phyloP scores from a whole-genome alignment of 2,329 filamentous ascomycete genomes.

The Venturia nashicola region DNA sequence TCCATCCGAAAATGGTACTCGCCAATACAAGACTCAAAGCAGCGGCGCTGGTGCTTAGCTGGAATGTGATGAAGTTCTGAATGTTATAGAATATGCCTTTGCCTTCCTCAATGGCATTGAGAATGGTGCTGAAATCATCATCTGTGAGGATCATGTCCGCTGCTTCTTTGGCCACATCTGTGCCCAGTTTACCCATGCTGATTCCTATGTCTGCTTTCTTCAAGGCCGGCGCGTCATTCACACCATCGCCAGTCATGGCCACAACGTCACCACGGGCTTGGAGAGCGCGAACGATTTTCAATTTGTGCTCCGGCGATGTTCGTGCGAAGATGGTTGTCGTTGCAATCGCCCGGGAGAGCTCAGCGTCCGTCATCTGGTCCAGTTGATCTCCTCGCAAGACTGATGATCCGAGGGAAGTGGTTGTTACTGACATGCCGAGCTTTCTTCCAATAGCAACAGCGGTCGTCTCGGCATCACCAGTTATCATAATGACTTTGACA shows the following conservation, averaged over 20 bases:
- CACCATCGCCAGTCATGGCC: slow-evolving; percentile 96
- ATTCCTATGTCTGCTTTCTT: slow-evolving; percentile 98
- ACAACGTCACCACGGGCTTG: slow-evolving; percentile 92
- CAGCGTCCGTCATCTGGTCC: slow-evolving; percentile 79
- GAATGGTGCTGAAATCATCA: slow-evolving; percentile 82
- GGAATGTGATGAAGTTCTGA: slow-evolving; percentile 97
- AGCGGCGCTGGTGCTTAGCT: slow-evolving; percentile 92
- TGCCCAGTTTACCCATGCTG: slow-evolving; percentile 88
- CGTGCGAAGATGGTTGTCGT: slow-evolving; percentile 91
- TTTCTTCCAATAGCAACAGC: slow-evolving; percentile 88
- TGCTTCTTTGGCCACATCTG: slow-evolving; percentile 92
- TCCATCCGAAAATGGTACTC: slow-evolving; percentile 85
- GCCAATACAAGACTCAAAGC: slow-evolving; percentile 82
- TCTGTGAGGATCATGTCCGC: slow-evolving; percentile 89
- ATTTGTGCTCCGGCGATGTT: slow-evolving; percentile 93
- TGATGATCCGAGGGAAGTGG: slow-evolving; percentile 45
- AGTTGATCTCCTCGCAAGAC: slow-evolving; percentile 84
- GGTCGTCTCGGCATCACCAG: slow-evolving; percentile 89
- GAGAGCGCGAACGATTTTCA: slow-evolving; percentile 88
- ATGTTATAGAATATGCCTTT: slow-evolving; percentile 99
- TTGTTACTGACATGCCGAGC: slow-evolving; percentile 80
- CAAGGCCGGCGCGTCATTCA: slow-evolving; percentile 91
- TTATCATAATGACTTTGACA: slow-evolving; percentile 98
- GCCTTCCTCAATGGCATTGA: slow-evolving; percentile 93
- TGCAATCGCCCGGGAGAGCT: slow-evolving; percentile 72